A percentile compares a stretch with the other conserved stretches of the same genome.
These are phyloP conservation scores for Barnettozyma siamensis DNA, from an alignment of 805 yeast species.

Conservation along the genomic window DNA sequence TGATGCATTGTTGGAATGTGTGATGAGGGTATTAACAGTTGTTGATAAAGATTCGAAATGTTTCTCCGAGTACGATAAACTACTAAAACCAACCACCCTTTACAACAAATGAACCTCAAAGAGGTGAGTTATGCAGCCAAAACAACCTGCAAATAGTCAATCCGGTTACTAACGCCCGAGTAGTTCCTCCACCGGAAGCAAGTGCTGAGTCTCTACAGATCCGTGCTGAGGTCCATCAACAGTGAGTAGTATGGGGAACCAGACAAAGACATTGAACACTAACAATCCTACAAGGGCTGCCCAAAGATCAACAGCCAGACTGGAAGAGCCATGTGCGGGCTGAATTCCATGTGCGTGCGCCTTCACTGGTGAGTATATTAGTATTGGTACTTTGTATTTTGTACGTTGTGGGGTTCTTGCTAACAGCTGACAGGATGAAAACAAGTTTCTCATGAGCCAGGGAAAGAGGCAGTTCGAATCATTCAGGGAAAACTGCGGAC, in stretches of 20 bases:
- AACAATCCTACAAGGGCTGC: not conserved
- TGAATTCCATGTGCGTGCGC: constrained; percentile 5
- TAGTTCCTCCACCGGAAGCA: constrained; percentile 7
- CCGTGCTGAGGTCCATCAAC: constrained; percentile 2
- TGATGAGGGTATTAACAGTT: not conserved
- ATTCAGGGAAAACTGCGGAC: not conserved
- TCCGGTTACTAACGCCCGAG: not conserved
- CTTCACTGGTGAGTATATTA: not conserved
- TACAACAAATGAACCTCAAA: constrained; percentile 3
- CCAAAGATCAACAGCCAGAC: not conserved
- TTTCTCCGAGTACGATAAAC: no score
- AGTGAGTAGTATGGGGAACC: not conserved
- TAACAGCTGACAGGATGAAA: constrained; percentile 3
- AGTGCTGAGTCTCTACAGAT: constrained; percentile 2
- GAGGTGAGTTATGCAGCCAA: not conserved
- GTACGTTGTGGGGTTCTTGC: not conserved
- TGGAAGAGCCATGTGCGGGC: not conserved
- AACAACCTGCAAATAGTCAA: not conserved
- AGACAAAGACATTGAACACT: not conserved
- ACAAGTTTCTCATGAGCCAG: constrained; percentile 5
- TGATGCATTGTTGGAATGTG: constrained; percentile 2
- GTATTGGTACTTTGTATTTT: not conserved
- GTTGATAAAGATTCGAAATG: no score
- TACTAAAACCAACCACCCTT: no score
- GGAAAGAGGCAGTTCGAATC: constrained; percentile 4